Percentiles rank a stretch among this genome's conserved stretches.
phyloP scores from a whole-genome alignment of 2,329 filamentous ascomycete species.

The Pseudocercospora pini-densiflorae region DNA sequence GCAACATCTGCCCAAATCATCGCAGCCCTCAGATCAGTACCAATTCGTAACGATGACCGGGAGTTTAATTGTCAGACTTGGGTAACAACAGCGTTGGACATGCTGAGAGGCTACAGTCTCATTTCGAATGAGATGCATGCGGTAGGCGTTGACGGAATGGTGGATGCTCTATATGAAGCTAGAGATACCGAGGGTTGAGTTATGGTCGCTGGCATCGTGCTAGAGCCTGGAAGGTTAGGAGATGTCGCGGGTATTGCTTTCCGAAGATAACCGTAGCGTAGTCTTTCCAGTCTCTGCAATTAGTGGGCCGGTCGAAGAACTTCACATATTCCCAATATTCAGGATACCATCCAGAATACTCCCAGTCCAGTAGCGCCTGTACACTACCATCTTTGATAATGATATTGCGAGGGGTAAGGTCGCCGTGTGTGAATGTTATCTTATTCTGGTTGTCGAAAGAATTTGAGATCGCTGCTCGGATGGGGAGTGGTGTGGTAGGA shows the following conservation, averaged over 20 bases:
- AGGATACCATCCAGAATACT: conserved; percentile 30
- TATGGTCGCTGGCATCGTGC: not conserved
- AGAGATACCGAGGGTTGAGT: not conserved
- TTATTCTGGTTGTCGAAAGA: not conserved
- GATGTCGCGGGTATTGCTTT: conserved; percentile 12
- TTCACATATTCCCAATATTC: conserved; percentile 32
- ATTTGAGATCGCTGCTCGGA: not conserved
- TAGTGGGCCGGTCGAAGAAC: conserved; percentile 24
- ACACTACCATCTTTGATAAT: not conserved
- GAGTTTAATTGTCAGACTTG: not conserved
- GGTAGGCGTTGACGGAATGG: not conserved
- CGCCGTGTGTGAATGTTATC: not conserved
- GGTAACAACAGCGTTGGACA: not conserved
- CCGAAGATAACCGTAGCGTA: conserved; percentile 16
- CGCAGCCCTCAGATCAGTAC: not conserved
- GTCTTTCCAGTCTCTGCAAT: conserved; percentile 23
- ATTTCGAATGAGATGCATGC: not conserved
- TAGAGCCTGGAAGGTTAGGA: conserved; percentile 13
- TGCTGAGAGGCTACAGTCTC: not conserved
- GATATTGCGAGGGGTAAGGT: not conserved
- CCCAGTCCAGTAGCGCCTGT: conserved; percentile 27
- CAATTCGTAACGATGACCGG: not conserved
- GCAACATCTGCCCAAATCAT: not conserved
- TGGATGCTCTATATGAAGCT: not conserved
- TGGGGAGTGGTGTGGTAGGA: not conserved